Base-by-base conservation (phyloP, 495 filamentous ascomycete species). In the Staphylotrichum longicolle region DNA sequence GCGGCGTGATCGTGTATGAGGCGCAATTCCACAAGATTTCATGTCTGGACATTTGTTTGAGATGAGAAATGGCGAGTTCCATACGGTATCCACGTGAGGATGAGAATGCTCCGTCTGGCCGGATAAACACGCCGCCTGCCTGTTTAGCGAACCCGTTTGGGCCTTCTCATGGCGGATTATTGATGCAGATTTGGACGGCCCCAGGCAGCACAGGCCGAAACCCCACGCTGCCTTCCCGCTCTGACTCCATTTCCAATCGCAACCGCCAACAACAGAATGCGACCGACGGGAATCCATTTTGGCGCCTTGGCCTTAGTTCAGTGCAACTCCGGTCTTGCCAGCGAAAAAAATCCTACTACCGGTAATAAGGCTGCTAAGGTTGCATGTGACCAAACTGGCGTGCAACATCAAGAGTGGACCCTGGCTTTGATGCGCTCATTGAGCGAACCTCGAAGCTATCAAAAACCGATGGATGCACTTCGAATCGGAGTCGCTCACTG, bases 191-290 rank as follows among this genome's bases (percentile, higher is more conserved):
- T 35, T 37, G 57, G 57, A 60, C 37, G 48, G 40, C 48, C 7
- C 57, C 40, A 60, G 57, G 57, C 57, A 60, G 57, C 48, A 53
- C 20, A 44, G 57, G 40, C 48, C 5, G 3, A 46, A 49, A 52
- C 46, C 12, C 40, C 47, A 46, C 57, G 5, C 50, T 35, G 57
- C 40, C 48, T 15, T 60, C 48, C 15, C 5, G 9, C 2, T 35
- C n/a, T n/a, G 57, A 34, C 14, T 52, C 48, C 57, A 53, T 45
- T 34, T 14, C 41, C 35, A 1, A 32, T 7, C 35, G 8, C 35
- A 41, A 51, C 27, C 10, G 34, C 45, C 33, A 30, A 33, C 35
- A 50, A 50, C 45, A 33, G 46, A 34, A 48, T 47, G 6, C 27
- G 5, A 27, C 20, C 20, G 20, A 27, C 20, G 20, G 20, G 20